Evolutionary conservation across 2,329 filamentous ascomycete species (phyloP).

Genomic region (Oidium heveae): DNA sequence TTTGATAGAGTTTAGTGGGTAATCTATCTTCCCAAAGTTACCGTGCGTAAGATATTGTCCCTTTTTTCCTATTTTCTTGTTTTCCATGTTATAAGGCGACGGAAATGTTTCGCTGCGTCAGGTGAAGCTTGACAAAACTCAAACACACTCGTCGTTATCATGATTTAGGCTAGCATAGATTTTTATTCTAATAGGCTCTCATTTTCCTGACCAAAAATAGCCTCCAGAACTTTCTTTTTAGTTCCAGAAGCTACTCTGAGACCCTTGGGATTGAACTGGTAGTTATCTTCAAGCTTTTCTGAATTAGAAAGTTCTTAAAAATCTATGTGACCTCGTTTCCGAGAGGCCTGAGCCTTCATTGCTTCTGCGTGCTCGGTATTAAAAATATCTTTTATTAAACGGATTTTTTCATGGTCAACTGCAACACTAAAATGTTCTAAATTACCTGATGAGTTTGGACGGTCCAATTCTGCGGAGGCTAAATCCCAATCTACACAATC

Average conservation of each 20-base stretch:
- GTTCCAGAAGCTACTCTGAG: not conserved
- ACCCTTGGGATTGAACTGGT: not conserved
- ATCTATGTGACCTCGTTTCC: not conserved
- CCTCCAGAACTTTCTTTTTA: not conserved
- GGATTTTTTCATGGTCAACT: no score
- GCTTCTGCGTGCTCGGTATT: not conserved
- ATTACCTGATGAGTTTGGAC: not conserved
- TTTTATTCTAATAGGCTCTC: not conserved
- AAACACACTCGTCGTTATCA: not conserved
- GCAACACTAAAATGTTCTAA: no score
- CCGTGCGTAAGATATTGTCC: not conserved
- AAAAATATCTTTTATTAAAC: no score
- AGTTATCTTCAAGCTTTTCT: not conserved
- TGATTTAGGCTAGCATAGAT: not conserved
- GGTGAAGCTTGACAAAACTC: no score
- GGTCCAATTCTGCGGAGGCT: not conserved
- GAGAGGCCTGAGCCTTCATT: not conserved
- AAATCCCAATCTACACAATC: not conserved
- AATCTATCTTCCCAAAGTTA: not conserved
- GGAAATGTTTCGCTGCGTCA: no score
- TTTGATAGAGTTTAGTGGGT: not conserved
- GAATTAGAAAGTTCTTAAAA: not conserved
- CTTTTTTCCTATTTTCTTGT: not conserved
- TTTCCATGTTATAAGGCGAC: not conserved
- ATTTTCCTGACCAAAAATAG: not conserved